These are phyloP conservation scores for Ceratocystis cubensis DNA, from an alignment of 2,329 filamentous ascomycete species.

Conservation along the genomic window DNA sequence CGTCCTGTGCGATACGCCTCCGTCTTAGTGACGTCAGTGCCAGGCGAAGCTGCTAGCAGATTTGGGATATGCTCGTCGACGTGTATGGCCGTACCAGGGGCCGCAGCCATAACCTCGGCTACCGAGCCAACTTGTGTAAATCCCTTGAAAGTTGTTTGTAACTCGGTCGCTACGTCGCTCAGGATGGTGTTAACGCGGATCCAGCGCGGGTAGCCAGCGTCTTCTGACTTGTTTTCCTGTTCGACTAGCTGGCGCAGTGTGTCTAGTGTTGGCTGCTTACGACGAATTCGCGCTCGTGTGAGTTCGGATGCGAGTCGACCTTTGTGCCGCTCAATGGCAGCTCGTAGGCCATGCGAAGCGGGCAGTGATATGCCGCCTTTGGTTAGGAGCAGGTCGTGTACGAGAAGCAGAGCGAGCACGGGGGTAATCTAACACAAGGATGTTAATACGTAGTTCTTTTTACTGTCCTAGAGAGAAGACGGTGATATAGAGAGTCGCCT, in stretches of 20 bases:
- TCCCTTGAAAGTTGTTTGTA: constrained; percentile 59
- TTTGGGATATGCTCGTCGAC: constrained; percentile 76
- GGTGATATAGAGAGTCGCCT: no score
- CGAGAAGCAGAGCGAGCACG: constrained; percentile 63
- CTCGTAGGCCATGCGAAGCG: constrained; percentile 61
- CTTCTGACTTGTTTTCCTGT: constrained; percentile 35
- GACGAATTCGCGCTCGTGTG: constrained; percentile 61
- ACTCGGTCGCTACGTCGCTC: constrained; percentile 55
- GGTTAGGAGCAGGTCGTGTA: constrained; percentile 72
- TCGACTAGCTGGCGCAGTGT: constrained; percentile 50
- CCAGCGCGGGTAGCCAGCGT: constrained; percentile 69
- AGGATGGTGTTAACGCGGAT: constrained; percentile 73
- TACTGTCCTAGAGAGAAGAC: no score
- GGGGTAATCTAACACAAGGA: constrained; percentile 55
- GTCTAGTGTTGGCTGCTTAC: constrained; percentile 56
- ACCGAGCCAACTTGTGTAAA: constrained; percentile 48
- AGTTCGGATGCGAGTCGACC: constrained; percentile 70
- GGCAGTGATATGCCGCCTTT: constrained; percentile 76
- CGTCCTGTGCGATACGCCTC: constrained; percentile 61
- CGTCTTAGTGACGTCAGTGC: constrained; percentile 58
- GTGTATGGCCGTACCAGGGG: constrained; percentile 35
- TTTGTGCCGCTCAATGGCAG: constrained; percentile 68
- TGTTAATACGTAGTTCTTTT: not conserved
- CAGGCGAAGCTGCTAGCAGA: constrained; percentile 63
- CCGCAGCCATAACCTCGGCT: constrained; percentile 39